Evolutionary conservation across 257 asterid species (phyloP), one percentile per base, ranked within the genome.

Genomic region (Craterostigma plantagineum): DNA sequence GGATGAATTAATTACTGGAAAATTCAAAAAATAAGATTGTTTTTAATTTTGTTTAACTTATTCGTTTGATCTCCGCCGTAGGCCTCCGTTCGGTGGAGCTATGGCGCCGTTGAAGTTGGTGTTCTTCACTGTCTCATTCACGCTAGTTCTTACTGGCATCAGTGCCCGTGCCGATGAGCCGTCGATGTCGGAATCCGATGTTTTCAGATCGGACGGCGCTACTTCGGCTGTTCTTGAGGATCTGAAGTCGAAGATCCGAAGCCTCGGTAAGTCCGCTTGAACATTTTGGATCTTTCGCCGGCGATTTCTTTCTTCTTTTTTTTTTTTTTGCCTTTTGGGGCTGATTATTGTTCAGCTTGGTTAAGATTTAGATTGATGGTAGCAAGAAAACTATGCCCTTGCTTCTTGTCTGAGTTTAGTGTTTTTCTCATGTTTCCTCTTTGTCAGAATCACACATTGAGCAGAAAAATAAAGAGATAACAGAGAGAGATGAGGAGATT

Each of bases 171-270:
- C 58, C 30, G 73, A 56, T 10, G 53, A n/a, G 30, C n/a, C n/a
- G n/a, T n/a, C n/a, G n/a, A n/a, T n/a, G n/a, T 41, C 62, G 16
- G 14, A 41, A 11, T 18, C 72, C 8, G 53, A 18, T 38, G 62
- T 47, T 42, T 71, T 48, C 16, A 64, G 15, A 17, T 66, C 79
- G 46, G 72, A 56, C 46, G 64, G 55, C 46, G 16, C 53, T 6
- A 73, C 61, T 55, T 58, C 64, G 12, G 48, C 38, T 38, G 51
- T 62, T 30, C 49, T 66, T 16, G 67, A 63, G 16, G 65, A 58
- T 18, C 70, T 77, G 13, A 65, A 62, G 42, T 67, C 78, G 35
- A 72, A 66, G 87, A 75, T 81, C 73, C 69, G 48, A 7, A 38
- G 51, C 33, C 77, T 81, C 16, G 94, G 92, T 77, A 44, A 61